Evolutionary conservation across 768 basidiomycete genomes (phyloP), one percentile per base, ranked within the genome.

Genomic region (Rhodotorula paludigena): DNA sequence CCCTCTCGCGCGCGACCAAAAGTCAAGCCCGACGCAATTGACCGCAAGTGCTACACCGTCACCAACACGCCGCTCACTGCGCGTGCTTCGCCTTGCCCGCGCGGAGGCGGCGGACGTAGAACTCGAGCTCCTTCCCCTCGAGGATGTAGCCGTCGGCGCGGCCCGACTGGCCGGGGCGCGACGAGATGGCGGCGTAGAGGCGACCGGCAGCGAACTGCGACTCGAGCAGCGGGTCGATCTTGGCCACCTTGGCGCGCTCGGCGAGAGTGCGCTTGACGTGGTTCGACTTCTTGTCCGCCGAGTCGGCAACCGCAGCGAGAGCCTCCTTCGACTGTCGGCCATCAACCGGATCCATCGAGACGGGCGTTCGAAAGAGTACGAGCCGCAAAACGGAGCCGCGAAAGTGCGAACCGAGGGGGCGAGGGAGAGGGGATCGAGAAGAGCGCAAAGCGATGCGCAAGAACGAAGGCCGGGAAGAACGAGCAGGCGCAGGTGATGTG

Each of bases 121-220:
- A 96, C 85, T 98, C 93, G 63, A 98, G 87, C 80, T 99, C 96
- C 82, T 90, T 92, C 77, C 96, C 96, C 83, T 99, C 96, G 60
- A 99, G 86, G 71, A 99, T 83, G 81, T 98, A 97, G 59, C 96
- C 96, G 79, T 99, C 96, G 64, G 89, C 87, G 73, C 96, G 92
- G 36, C 96, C 96, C 63, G 86, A 89, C 80, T 99, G 96, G 47
- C 96, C 96, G 63, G 96, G 96, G 79, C 96, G 87, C 80, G 90
- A 93, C 66, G 92, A 86, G 80, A 99, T 88, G 75, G 83, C 77
- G 72, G 96, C 96, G 78, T 97, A 93, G 71, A 99, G 85, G 80
- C 96, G 92, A 80, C 96, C 75, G 53, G 75, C 75, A 41, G 64
- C 41, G 75, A 76, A 76, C 66, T 76, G 75, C 32, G 65, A 64